Percentiles rank a stretch among this genome's conserved stretches.
Evolutionary conservation across 495 filamentous ascomycete species (phyloP).

Genomic region (Letharia columbiana): DNA sequence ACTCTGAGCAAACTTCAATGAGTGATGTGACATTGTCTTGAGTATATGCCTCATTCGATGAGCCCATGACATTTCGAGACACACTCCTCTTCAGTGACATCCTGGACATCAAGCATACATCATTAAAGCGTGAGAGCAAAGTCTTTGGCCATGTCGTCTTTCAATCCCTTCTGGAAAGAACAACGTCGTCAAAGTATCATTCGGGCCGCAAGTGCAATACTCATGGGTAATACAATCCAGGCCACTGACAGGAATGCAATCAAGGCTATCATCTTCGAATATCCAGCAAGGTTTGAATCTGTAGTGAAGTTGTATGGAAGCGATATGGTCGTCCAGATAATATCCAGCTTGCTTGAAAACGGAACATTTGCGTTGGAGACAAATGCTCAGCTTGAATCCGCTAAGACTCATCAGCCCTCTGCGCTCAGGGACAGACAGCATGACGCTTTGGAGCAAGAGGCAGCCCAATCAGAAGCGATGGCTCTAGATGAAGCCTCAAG

Average conservation of each 20-base stretch:
- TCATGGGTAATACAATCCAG: neutral
- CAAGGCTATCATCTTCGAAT: neutral
- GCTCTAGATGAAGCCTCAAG: neutral
- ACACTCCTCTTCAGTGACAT: no score
- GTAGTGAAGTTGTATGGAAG: neutral
- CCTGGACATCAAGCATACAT: no score
- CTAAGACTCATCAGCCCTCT: neutral
- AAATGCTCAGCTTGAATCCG: neutral
- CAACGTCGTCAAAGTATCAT: neutral
- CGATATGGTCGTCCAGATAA: neutral
- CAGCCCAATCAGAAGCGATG: neutral
- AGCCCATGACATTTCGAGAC: no score
- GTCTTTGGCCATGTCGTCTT: no score
- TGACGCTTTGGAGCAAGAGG: slow-evolving; percentile 1
- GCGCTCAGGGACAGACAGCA: slow-evolving; percentile 16
- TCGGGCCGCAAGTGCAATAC: neutral
- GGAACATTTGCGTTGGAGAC: neutral
- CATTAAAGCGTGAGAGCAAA: no score
- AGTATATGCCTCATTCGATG: no score
- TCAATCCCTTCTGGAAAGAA: no score
- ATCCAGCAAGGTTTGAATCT: neutral
- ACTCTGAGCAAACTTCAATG: no score
- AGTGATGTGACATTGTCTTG: no score
- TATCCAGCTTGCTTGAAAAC: neutral
- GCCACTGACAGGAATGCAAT: neutral